Base-by-base conservation (phyloP, 2,329 filamentous ascomycete genomes). In the Ceratocystis cubensis region DNA sequence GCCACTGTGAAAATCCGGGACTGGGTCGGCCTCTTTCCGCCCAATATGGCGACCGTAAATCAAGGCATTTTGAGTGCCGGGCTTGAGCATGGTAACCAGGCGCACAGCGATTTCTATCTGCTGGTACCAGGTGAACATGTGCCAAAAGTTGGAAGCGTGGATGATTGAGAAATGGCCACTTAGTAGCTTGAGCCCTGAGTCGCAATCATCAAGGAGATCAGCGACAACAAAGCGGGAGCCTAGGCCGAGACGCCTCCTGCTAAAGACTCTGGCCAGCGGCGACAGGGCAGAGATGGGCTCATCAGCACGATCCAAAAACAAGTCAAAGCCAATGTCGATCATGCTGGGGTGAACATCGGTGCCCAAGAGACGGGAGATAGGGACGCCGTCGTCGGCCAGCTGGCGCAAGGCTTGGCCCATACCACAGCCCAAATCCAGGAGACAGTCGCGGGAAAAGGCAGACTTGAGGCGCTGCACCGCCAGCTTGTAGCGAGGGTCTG, bases 261-360 rank as follows among this genome's bases (percentile, higher is more conserved):
- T 45, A 17, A 65, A 63, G 8, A 65, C 56, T 30, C 53, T 30
- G 53, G 53, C 53, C 8, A 41, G 37, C 0, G 37, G 37, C 10
- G 37, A 41, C 37, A 56, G 1, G 46, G 57, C 10, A 57, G 44
- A 13, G 0, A 66, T 69, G 1, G 65, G 65, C 6, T 72, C 69
- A 5, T 69, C 69, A 17, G 69, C 70, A 20, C 70, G 67, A 69
- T 88, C 86, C 59, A 79, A 78, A 74, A 88, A 89, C 22, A 89
- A 76, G 65, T 86, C 82, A 72, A 86, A 84, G 33, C 83, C 83
- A n/a, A 82, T 73, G 10, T 82, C 77, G 64, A 84, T 76, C 69
- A 84, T 82, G n/a, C 74, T 75, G 22, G 75, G 70, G 56, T 79
- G 76, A 2, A 82, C 69, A 68, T 84, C 82, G 2, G 76, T 75